Evolutionary conservation across 345 rosid species (phyloP).

Genomic region (Ceriops tagal): DNA sequence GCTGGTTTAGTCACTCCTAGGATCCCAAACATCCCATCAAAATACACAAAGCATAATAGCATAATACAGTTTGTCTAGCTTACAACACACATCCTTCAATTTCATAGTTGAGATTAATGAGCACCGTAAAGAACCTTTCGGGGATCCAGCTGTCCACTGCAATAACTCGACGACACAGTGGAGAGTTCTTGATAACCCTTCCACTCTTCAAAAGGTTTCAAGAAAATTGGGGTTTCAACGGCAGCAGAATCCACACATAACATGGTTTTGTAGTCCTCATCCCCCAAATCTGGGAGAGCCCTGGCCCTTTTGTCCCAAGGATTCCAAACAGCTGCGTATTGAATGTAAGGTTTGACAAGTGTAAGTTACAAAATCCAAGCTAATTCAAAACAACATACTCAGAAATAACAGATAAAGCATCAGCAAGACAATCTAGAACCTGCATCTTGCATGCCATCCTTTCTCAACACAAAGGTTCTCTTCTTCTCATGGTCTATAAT

Average conservation of each 20-base stretch:
- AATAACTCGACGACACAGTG: slow-evolving; percentile 89
- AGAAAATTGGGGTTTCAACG: slow-evolving; percentile 54
- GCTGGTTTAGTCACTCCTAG: slow-evolving; percentile 10
- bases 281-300: slow-evolving; percentile 75
- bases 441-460: slow-evolving; percentile 88
- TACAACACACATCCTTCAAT: slow-evolving; percentile 10
- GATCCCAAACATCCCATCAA: slow-evolving; percentile 4
- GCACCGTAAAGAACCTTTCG: slow-evolving; percentile 68
- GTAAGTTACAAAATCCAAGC: slow-evolving; percentile 2
- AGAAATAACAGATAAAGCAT: slow-evolving; percentile 7
- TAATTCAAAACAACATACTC: neutral
- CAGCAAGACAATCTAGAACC: slow-evolving; percentile 35
- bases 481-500: slow-evolving; percentile 93
- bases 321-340: slow-evolving; percentile 75
- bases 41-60: slow-evolving; percentile 8
- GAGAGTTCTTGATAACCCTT: slow-evolving; percentile 81
- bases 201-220: slow-evolving; percentile 92
- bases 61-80: slow-evolving; percentile 6
- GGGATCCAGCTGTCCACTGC: slow-evolving; percentile 95
- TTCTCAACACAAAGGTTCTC: slow-evolving; percentile 79
- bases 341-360: neutral
- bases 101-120: slow-evolving; percentile 24
- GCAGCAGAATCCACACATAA: slow-evolving; percentile 79
- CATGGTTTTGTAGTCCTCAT: slow-evolving; percentile 83
- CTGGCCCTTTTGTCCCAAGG: slow-evolving; percentile 93